Evolutionary conservation across 805 yeast genomes (phyloP), one percentile per base, ranked within the genome.

Genomic region (Saccharomycopsis sp.): DNA sequence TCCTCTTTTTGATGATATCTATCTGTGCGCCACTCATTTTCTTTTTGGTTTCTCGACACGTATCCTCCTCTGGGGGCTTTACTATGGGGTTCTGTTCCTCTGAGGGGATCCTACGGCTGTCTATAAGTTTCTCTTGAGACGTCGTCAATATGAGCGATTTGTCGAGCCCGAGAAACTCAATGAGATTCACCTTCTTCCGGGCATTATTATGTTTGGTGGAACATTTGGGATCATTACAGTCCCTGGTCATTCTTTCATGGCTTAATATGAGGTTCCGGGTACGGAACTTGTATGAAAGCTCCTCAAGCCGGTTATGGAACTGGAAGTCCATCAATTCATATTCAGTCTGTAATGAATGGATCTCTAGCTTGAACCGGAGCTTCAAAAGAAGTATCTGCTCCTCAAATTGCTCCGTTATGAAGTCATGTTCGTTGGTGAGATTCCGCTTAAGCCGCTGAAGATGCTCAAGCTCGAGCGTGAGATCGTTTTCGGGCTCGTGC

Each of bases 311-410:
- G 42, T 51, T 53, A 3, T 25, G 17, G 22, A 58, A 58, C n/a
- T 51, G 49, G 29, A 55, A 51, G 9, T 55, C 55, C 47, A 24
- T 34, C 8, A 55, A 41, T 38, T 58, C 61, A 34, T 54, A 58
- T 23, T 56, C 55, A 5, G 62, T 53, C 24, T 58, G 62, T 12
- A 47, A 56, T 14, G 56, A 52, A 38, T 58, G 59, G n/a, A 58
- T n/a, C 35, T 58, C 62, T 14, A 58, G 25, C 17, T 53, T 47
- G 53, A 58, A 58, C 14, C 59, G 44, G 3, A 58, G 42, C 38
- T 56, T 58, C 7, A 58, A n/a, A n/a, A 58, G 50, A 22, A 44
- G 17, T 12, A 58, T 23, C 54, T 58, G 59, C 17, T 52, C 42
- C 24, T 58, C 62, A 41, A 56, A 58, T 38, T 58, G 62, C 38